Percentiles rank a stretch among this genome's conserved stretches.
phyloP scores from a whole-genome alignment of 352 stramenopile genomes.

The Phytophthora rubi region DNA sequence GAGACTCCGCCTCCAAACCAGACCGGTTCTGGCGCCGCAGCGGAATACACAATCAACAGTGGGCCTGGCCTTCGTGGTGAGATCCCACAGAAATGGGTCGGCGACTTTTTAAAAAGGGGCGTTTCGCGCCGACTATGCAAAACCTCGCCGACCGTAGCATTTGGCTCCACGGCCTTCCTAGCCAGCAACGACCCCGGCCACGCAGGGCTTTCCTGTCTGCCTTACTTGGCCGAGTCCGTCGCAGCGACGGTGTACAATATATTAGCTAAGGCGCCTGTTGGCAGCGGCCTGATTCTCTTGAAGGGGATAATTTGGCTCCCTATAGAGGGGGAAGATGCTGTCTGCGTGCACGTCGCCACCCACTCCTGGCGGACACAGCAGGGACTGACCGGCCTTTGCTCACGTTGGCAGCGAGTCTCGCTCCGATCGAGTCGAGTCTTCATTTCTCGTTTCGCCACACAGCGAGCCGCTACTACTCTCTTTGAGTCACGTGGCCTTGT shows the following conservation, averaged over 20 bases:
- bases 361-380: constrained; percentile 11
- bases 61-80: not conserved
- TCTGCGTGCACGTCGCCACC: not conserved
- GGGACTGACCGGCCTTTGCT: not conserved
- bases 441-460: constrained; percentile 14
- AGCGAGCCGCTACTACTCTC: not conserved
- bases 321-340: constrained; percentile 16
- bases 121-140: constrained; percentile 1
- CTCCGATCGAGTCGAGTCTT: not conserved
- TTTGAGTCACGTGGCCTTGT: too few relatives aligned
- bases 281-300: not conserved
- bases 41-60: not conserved
- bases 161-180: not conserved
- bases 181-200: constrained; percentile 1
- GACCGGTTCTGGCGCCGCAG: constrained; percentile 2
- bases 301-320: not conserved
- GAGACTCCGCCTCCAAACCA: constrained; percentile 6
- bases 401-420: constrained; percentile 1
- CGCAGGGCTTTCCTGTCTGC: not conserved
- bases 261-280: not conserved
- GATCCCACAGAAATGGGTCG: constrained; percentile 1
- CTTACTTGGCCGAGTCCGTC: not conserved
- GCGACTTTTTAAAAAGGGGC: not conserved
- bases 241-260: not conserved
- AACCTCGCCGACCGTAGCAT: not conserved